Percentiles rank a stretch among this genome's conserved stretches.
phyloP scores from a whole-genome alignment of 2,329 filamentous ascomycete genomes.

The Aureobasidium vineae region DNA sequence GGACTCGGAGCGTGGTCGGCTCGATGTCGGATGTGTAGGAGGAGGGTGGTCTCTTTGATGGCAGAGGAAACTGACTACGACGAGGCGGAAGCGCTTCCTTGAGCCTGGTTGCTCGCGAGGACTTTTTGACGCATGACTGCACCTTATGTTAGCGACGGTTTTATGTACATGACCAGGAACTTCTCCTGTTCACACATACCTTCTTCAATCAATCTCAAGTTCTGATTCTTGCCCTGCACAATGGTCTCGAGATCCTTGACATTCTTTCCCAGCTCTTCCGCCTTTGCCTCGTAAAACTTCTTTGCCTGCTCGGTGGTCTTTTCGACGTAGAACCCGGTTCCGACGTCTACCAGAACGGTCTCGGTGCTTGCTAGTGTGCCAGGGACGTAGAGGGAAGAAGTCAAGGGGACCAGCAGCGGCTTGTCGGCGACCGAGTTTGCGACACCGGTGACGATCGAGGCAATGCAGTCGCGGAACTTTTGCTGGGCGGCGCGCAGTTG shows the following conservation, averaged over 20 bases:
- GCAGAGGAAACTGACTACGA: not conserved
- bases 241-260: conserved; percentile 67
- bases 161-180: not conserved
- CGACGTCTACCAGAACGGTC: conserved; percentile 84
- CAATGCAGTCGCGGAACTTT: conserved; percentile 88
- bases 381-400: conserved; percentile 90
- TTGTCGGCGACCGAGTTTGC: conserved; percentile 46
- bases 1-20: not conserved
- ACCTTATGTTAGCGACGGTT: conserved; percentile 30
- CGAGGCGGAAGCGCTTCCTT: conserved; percentile 8
- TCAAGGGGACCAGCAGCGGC: conserved; percentile 84
- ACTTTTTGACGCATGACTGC: conserved; percentile 55
- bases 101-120: conserved; percentile 43
- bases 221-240: conserved; percentile 74
- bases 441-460: conserved; percentile 60
- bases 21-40: not conserved
- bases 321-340: conserved; percentile 92
- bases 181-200: not conserved
- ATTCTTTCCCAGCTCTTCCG: conserved; percentile 63
- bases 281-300: conserved; percentile 66
- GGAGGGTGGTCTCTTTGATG: not conserved
- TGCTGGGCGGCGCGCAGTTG: conserved; percentile 86
- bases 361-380: conserved; percentile 72
- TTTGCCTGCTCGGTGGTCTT: conserved; percentile 66
- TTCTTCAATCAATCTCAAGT: conserved; percentile 83